phyloP scores from a whole-genome alignment of 1,139 yeast species.

The Suhomyces chickasaworum region DNA sequence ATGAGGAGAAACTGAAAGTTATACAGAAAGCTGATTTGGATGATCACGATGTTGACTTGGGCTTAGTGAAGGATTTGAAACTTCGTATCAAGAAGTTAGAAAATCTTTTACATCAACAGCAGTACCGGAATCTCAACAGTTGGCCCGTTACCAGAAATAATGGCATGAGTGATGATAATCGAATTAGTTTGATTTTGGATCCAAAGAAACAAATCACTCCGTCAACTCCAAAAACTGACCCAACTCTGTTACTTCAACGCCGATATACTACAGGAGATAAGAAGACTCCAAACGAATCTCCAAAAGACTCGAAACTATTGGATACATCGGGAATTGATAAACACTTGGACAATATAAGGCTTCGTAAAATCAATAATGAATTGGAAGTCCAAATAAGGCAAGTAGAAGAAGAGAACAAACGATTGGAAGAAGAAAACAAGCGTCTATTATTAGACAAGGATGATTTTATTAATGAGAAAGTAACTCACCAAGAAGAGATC shows the following conservation, averaged over 20 bases:
- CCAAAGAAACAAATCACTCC: constrained; percentile 8
- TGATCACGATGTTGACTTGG: constrained; percentile 31
- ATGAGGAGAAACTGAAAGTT: constrained; percentile 15
- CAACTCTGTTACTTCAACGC: constrained; percentile 28
- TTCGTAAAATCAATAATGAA: constrained; percentile 34
- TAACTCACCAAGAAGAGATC: background rate
- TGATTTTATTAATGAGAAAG: constrained; percentile 3
- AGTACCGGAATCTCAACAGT: constrained; percentile 54
- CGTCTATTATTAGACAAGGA: constrained; percentile 13
- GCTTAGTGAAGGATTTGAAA: constrained; percentile 56
- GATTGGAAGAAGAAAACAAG: constrained; percentile 9
- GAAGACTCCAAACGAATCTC: constrained; percentile 2
- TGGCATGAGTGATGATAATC: constrained; percentile 15
- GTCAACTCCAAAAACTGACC: constrained; percentile 19
- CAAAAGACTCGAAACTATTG: constrained; percentile 24
- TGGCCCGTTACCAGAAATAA: constrained; percentile 48
- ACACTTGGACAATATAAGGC: constrained; percentile 45
- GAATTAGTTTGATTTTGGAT: constrained; percentile 26
- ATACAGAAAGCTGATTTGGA: constrained; percentile 14
- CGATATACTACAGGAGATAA: constrained; percentile 14
- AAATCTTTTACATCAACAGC: constrained; percentile 65
- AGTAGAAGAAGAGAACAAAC: constrained; percentile 11
- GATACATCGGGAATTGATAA: constrained; percentile 47
- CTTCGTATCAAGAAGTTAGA: constrained; percentile 64
- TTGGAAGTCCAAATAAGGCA: constrained; percentile 13